Evolutionary conservation across 495 filamentous ascomycete genomes (phyloP).

Genomic region (Hapsidospora chrysogenum): DNA sequence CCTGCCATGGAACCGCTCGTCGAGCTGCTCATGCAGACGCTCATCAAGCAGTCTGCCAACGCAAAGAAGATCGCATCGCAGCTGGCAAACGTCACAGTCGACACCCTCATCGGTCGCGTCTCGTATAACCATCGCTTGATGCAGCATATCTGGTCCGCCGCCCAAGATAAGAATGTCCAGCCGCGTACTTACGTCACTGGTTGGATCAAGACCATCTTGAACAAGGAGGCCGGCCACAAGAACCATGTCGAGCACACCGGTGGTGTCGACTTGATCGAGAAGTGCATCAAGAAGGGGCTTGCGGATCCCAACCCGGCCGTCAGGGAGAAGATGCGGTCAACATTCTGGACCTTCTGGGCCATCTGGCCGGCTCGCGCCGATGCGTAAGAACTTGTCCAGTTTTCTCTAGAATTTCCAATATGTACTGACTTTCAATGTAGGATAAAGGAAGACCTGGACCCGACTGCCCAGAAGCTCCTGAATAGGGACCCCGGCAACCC

Average conservation of each 20-base stretch:
- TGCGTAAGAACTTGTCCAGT: conserved; percentile 28
- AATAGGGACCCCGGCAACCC: conserved; percentile 72
- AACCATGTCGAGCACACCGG: conserved; percentile 67
- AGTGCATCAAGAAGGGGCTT: conserved; percentile 73
- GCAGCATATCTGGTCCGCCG: conserved; percentile 65
- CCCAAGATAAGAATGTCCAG: conserved; percentile 82
- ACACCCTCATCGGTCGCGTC: conserved; percentile 56
- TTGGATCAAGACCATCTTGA: conserved; percentile 73
- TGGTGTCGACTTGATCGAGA: conserved; percentile 65
- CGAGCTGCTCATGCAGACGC: conserved; percentile 73
- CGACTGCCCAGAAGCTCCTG: conserved; percentile 53
- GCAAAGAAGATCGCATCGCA: conserved; percentile 84
- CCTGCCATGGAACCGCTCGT: conserved; percentile 74
- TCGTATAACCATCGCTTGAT: conserved; percentile 64
- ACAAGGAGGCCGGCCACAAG: conserved; percentile 61
- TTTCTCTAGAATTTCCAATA: conserved; percentile 11
- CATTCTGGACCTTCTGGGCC: conserved; percentile 65
- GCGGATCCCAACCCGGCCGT: conserved; percentile 77
- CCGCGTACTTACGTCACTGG: conserved; percentile 59
- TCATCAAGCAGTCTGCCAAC: conserved; percentile 71
- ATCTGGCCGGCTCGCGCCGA: conserved; percentile 71
- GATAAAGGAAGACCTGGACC: conserved; percentile 58
- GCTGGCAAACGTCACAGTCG: conserved; percentile 59
- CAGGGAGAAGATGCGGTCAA: conserved; percentile 62
- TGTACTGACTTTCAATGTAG: conserved; percentile 17